Base-by-base conservation (phyloP, 2,329 filamentous ascomycete species). In the Aquanectria penicillioides region DNA sequence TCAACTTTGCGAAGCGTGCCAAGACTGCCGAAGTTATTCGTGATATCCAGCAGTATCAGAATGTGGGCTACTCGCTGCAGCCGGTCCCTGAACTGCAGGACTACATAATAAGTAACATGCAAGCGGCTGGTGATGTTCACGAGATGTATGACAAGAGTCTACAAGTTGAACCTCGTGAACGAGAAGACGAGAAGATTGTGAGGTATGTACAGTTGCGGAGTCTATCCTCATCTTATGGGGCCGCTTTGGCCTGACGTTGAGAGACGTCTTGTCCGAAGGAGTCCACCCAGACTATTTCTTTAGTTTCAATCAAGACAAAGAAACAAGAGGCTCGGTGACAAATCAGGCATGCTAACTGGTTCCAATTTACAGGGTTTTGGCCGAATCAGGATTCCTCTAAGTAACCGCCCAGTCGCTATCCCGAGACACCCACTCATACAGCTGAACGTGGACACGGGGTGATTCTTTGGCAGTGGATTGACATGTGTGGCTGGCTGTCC, bases 111-210 rank as follows among this genome's bases (percentile, higher is more conserved):
- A 94, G 89, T 75, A 97, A 98, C 75, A 97, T 98, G 91, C 91
- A 96, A 79, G 90, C 90, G 25, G 94, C 95, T 4, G 92, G 93
- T 49, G 94, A 98, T 75, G 95, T 99, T 63, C 94, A 98, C 76
- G 94, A 98, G 82, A 98, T 98, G 95, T 99, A 98, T 81, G 94
- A 98, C 77, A 94, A 94, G 83, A 97, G 93, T 79, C 82, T 99
- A 79, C 85, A 89, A 71, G 89, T 99, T 60, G 95, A 99, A 76
- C 95, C 95, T 63, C 87, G 95, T 71, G 95, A 99, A 81, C 87
- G 95, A 71, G 95, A 99, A 81, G 95, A 99, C 74, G 95, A 99
- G 81, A 98, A 98, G 85, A 98, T 99, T 83, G 94, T 97, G 74
- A 96, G 95, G 94, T 97, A 89, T 72, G 86, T 83, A 64, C 49